Base-by-base conservation (phyloP, 176 grass and related monocot species). In the Thinopyrum elongatum region DNA sequence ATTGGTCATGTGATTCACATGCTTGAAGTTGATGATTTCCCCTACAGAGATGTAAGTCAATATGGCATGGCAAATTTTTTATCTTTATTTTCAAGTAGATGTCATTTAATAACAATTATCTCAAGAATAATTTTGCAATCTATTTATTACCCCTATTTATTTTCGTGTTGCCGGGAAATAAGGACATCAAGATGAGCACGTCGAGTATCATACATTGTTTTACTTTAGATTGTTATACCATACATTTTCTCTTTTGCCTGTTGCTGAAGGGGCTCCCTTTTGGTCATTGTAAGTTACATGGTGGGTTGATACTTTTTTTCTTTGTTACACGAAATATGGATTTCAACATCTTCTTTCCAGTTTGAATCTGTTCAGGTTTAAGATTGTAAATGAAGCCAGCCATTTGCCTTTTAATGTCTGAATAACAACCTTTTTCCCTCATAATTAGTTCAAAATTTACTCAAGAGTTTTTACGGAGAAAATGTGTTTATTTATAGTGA, bases 11-110 rank as follows among this genome's bases (percentile, higher is more conserved):
- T 96, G 9, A 95, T 99, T 85, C 97, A 99, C 86, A 99, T 96
- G 97, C 97, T 99, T 83, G 94, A 96, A 90, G 97, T 92, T 77
- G 94, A 99, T 41, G 97, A 99, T 90, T 99, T 99, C 38, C 94
- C 94, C 17, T 96, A 99, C 86, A 95, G 90, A 94, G 94, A 99
- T 89, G 97, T 99, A 90, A 92, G 80, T 84, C 69, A 53, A 65
- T 5, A 82, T 69, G 44, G 14, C 55, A 35, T 7, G 21, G 78
- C 25, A 19, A 17, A 21, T 76, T 67, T 70, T 77, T 23, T 72
- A 17, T 69, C 39, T 58, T 60, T 35, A 60, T 27, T 72, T 58
- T 80, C 59, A 25, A 60, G 66, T 80, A 36, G 5, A 7, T 5
- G 11, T 22, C n/a, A 66, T 87, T 60, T 67, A 3, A 42, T 31